Evolutionary conservation across 2,329 filamentous ascomycete species (phyloP).

Genomic region (Domatiomyces globalis): DNA sequence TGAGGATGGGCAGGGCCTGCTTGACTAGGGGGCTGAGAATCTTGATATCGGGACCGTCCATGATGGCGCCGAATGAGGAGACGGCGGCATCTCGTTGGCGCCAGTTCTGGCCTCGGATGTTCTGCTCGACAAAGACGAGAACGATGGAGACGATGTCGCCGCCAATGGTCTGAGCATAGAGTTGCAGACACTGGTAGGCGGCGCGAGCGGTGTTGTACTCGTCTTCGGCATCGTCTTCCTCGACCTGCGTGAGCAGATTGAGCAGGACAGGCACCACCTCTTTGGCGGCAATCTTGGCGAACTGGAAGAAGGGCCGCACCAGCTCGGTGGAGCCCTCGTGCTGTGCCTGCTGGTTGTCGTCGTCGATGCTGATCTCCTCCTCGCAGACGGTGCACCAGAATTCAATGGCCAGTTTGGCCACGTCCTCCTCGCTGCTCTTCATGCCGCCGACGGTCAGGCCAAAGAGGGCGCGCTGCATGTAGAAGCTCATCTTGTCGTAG

Average conservation of each 20-base stretch:
- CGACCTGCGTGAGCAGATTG: conserved; percentile 82
- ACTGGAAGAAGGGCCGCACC: conserved; percentile 78
- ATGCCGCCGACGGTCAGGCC: conserved; percentile 95
- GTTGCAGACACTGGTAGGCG: conserved; percentile 88
- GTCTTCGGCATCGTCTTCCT: conserved; percentile 90
- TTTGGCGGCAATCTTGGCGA: conserved; percentile 77
- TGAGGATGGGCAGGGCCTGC: conserved; percentile 81
- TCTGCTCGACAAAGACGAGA: conserved; percentile 77
- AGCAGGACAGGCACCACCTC: conserved; percentile 91
- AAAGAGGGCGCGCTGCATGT: conserved; percentile 99
- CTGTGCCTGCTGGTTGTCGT: conserved; percentile 70
- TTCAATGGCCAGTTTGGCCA: conserved; percentile 93
- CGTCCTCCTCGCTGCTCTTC: conserved; percentile 96
- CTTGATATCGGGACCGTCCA: conserved; percentile 93
- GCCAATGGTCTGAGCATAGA: conserved; percentile 86
- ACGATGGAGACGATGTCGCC: conserved; percentile 73
- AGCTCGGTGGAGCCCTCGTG: conserved; percentile 67
- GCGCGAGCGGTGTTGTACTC: conserved; percentile 95
- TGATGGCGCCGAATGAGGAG: conserved; percentile 93
- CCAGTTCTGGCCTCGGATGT: conserved; percentile 86
- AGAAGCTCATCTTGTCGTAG: conserved; percentile 99
- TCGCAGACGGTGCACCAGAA: conserved; percentile 99
- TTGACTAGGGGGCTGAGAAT: conserved; percentile 87
- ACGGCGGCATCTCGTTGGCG: conserved; percentile 89
- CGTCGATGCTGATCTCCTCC: conserved; percentile 94